These are phyloP conservation scores for Sarcomyxa edulis DNA, from an alignment of 768 basidiomycete genomes.

Conservation along the genomic window DNA sequence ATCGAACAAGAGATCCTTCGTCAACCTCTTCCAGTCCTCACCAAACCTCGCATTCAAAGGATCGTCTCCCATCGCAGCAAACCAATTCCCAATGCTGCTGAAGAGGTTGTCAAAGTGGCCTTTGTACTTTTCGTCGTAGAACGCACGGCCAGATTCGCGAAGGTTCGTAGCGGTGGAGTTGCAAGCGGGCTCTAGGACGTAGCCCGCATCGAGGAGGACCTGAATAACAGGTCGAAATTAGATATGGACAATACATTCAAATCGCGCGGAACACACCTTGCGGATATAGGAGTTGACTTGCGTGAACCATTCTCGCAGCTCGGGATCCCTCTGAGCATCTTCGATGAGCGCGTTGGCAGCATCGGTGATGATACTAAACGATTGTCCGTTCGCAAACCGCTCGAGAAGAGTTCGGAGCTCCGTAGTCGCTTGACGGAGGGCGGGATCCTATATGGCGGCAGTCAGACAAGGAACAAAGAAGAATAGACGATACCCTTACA, in stretches of 20 bases:
- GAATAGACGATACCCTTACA: slow-evolving; percentile 16
- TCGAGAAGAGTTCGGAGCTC: slow-evolving; percentile 83
- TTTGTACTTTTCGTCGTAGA: slow-evolving; percentile 67
- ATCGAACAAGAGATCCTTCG: slow-evolving; percentile 79
- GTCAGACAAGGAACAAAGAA: not conserved
- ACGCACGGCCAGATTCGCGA: slow-evolving; percentile 64
- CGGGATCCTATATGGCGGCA: slow-evolving; percentile 34
- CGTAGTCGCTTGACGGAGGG: slow-evolving; percentile 47
- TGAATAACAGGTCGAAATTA: slow-evolving; percentile 15
- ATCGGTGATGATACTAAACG: slow-evolving; percentile 63
- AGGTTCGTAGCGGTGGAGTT: slow-evolving; percentile 59
- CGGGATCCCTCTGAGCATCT: slow-evolving; percentile 71
- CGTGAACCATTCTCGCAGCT: slow-evolving; percentile 70
- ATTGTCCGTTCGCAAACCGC: slow-evolving; percentile 77
- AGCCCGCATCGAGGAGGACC: slow-evolving; percentile 79
- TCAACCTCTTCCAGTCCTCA: slow-evolving; percentile 76
- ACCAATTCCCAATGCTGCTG: slow-evolving; percentile 68
- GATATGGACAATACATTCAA: not conserved
- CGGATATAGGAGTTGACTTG: slow-evolving; percentile 58
- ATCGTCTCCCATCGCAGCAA: slow-evolving; percentile 81
- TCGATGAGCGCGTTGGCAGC: slow-evolving; percentile 67
- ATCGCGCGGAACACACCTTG: slow-evolving; percentile 34
- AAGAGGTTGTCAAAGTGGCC: slow-evolving; percentile 79
- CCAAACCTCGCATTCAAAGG: slow-evolving; percentile 59
- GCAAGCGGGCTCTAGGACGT: slow-evolving; percentile 76